phyloP scores from a whole-genome alignment of 495 filamentous ascomycete species.

The Aspergillus homomorphus region DNA sequence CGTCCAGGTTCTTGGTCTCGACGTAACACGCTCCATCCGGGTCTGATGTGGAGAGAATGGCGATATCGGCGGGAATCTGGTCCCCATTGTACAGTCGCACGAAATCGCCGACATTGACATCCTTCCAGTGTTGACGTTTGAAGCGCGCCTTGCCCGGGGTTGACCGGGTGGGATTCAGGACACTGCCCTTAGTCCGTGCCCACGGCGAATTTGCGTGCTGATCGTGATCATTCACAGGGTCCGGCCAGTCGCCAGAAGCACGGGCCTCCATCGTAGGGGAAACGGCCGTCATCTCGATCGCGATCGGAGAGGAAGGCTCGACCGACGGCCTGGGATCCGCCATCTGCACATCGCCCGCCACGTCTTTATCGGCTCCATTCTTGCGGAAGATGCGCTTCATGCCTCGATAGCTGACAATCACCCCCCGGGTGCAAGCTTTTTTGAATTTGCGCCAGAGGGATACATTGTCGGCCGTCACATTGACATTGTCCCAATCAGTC shows the following conservation, averaged over 20 bases:
- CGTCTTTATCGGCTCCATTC: constrained; percentile 37
- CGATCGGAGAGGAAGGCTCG: constrained; percentile 28
- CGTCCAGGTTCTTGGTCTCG: constrained; percentile 94
- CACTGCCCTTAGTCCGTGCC: constrained; percentile 48
- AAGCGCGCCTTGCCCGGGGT: constrained; percentile 65
- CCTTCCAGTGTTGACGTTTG: constrained; percentile 90
- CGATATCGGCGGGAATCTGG: constrained; percentile 87
- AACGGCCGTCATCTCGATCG: constrained; percentile 93
- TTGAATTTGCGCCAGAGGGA: constrained; percentile 83
- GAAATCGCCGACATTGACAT: constrained; percentile 89
- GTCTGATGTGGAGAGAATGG: constrained; percentile 89
- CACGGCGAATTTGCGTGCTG: constrained; percentile 25
- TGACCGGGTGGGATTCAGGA: constrained; percentile 55
- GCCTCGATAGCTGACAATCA: constrained; percentile 55
- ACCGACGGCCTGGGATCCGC: constrained; percentile 1
- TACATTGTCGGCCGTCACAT: constrained; percentile 78
- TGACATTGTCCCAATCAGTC: constrained; percentile 84
- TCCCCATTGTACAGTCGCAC: constrained; percentile 94
- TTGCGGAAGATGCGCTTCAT: constrained; percentile 39
- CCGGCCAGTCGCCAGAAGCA: constrained; percentile 1
- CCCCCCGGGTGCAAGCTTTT: constrained; percentile 71
- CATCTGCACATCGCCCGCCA: constrained; percentile 28
- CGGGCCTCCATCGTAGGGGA: constrained; percentile 62
- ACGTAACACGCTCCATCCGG: constrained; percentile 90
- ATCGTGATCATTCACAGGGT: not conserved